Base-by-base conservation (phyloP, 495 filamentous ascomycete species). In the Penicillium diatomitis region DNA sequence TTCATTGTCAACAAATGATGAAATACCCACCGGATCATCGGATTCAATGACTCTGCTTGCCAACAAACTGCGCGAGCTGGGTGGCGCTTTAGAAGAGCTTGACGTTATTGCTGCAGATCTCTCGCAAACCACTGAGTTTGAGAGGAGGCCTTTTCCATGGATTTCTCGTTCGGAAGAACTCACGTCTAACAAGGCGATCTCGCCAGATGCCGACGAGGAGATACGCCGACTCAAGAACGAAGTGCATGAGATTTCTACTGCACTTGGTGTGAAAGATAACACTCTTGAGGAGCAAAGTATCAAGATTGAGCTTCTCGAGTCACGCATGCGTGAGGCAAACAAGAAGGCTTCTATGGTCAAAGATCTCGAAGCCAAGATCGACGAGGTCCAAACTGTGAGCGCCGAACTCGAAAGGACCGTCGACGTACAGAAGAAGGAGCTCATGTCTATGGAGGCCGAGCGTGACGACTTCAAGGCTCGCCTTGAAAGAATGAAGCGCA, bases 181-280 rank as follows among this genome's bases (percentile, higher is more conserved):
- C 32, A 86, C 84, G 58, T 79, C 78, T 8, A 84, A 84, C 48
- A 91, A 88, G 64, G 81, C 77, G 3, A 76, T 84, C n/a, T 82
- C 85, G 2, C 72, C 86, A 6, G 87, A 94, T 53, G 83, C 83
- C 6, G 89, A 96, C 56, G 80, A 88, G 50, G 84, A 90, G 56
- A 77, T 90, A 38, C 80, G 78, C 8, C 79, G 80, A 11, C 69
- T 95, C 33, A 85, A 83, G 57, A 85, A 88, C 38, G 84, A 91
- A 47, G 83, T 72, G 61, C 80, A 85, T 80, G 58, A 82, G 56
- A 62, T 71, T 20, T 66, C 70, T 8, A 59, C 78, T 72, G 55
- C 81, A 81, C 55, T 88, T 7, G 78, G 81, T 3, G 85, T 95
- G 51, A 94, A 95, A 64, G 91, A 95, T 58, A 92, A 96, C 66